phyloP scores from a whole-genome alignment of 2,329 filamentous ascomycete species.

The Diplocarpon mali region DNA sequence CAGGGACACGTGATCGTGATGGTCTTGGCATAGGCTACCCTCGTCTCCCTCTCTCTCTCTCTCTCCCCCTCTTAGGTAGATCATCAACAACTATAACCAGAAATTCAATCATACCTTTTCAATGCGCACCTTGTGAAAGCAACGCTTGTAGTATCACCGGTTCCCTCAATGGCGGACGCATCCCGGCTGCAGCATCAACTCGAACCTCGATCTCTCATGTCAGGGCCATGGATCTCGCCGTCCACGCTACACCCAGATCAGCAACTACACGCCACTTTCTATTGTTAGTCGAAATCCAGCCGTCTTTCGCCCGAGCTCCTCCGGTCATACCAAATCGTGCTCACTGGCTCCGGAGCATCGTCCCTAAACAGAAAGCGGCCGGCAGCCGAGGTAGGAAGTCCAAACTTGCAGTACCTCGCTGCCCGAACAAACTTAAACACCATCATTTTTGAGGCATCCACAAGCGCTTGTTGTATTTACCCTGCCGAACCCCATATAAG shows the following conservation, averaged over 20 bases:
- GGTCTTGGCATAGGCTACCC: too few species aligned
- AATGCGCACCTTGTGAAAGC: too few species aligned
- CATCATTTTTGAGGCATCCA: constrained; percentile 2
- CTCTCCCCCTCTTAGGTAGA: too few species aligned
- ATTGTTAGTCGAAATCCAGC: background rate
- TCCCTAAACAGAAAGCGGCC: constrained; percentile 4
- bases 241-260: background rate
- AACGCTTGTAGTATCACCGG: too few species aligned
- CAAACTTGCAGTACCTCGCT: constrained; percentile 2
- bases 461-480: background rate
- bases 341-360: background rate
- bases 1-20: too few species aligned
- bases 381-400: constrained; percentile 5
- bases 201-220: too few species aligned
- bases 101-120: too few species aligned
- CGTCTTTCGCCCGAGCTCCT: background rate
- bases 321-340: background rate
- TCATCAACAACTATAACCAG: too few species aligned
- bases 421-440: constrained; percentile 2
- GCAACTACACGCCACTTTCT: background rate
- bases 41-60: too few species aligned
- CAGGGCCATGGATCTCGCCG: too few species aligned
- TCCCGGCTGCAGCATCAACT: too few species aligned
- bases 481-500: background rate
- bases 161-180: too few species aligned